phyloP scores from a whole-genome alignment of 2,329 filamentous ascomycete genomes.

The Aspergillus bombycis region DNA sequence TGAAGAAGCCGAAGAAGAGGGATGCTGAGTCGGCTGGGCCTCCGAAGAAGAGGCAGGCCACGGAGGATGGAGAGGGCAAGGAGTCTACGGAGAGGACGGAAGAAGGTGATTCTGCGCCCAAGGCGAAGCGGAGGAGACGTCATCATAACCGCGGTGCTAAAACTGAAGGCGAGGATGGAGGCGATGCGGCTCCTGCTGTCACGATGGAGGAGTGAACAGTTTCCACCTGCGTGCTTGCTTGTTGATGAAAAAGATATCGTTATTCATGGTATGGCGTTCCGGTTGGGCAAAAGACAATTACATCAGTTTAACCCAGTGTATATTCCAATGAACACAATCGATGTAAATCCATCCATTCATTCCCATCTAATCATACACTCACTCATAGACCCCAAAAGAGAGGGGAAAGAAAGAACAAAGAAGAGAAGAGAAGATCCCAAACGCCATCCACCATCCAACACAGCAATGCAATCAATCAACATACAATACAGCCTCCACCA shows the following conservation, averaged over 20 bases:
- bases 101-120: slow-evolving; percentile 29
- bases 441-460: not conserved
- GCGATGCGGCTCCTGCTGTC: slow-evolving; percentile 20
- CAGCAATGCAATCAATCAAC: not conserved
- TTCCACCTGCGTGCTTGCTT: not conserved
- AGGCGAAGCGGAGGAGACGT: slow-evolving; percentile 40
- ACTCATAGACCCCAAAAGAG: not conserved
- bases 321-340: slow-evolving; percentile 17
- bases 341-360: not conserved
- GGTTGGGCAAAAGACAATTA: slow-evolving; percentile 30
- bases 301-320: slow-evolving; percentile 22
- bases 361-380: not conserved
- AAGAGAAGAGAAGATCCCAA: not conserved
- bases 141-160: slow-evolving; percentile 35
- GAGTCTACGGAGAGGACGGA: slow-evolving; percentile 18
- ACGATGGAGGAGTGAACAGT: slow-evolving; percentile 16
- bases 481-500: slow-evolving; percentile 6
- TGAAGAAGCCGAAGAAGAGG: slow-evolving; percentile 51
- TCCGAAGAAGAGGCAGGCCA: slow-evolving; percentile 23
- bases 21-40: slow-evolving; percentile 23
- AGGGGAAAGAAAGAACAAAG: not conserved
- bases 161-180: slow-evolving; percentile 16
- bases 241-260: slow-evolving; percentile 3
- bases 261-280: slow-evolving; percentile 35
- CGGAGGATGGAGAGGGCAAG: slow-evolving; percentile 7